Conservation (phyloP, 208 protist genomes). For the Trichomonas vaginalis region DNA sequence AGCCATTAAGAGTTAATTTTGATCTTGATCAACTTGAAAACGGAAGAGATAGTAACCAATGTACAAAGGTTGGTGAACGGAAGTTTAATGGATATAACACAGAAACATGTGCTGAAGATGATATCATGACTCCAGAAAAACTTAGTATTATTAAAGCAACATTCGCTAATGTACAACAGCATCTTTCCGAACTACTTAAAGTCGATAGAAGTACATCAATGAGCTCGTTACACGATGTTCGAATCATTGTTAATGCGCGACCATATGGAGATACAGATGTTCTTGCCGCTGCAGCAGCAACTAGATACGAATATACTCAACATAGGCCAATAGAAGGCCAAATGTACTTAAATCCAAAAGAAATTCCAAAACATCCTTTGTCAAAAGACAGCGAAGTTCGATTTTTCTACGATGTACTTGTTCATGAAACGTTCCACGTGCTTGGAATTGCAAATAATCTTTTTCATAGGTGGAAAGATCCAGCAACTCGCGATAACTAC, state of each 20-base stretch:
- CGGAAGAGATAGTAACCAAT: not conserved
- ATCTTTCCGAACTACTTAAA: not conserved
- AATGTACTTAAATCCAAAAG: not conserved
- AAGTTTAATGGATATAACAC: not conserved
- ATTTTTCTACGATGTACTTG: not conserved
- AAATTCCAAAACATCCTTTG: not conserved
- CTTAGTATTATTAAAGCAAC: not conserved
- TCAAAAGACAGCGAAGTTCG: not conserved
- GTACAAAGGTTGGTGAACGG: not conserved
- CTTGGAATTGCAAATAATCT: not conserved
- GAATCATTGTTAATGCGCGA: not conserved
- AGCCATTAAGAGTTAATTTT: not conserved
- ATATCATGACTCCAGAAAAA: not conserved
- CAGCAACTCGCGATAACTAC: not conserved
- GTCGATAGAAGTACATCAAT: not conserved
- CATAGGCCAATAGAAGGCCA: not conserved
- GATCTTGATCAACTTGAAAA: not conserved
- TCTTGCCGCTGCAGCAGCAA: not conserved
- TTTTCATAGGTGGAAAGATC: not conserved
- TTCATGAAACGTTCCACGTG: not conserved
- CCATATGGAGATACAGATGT: not conserved
- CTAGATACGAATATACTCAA: not conserved
- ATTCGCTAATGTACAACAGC: not conserved
- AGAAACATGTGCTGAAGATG: not conserved
- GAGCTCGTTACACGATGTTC: not conserved